phyloP scores from a whole-genome alignment of 1,284 basidiomycete species.

The Trichosporon sp. region DNA sequence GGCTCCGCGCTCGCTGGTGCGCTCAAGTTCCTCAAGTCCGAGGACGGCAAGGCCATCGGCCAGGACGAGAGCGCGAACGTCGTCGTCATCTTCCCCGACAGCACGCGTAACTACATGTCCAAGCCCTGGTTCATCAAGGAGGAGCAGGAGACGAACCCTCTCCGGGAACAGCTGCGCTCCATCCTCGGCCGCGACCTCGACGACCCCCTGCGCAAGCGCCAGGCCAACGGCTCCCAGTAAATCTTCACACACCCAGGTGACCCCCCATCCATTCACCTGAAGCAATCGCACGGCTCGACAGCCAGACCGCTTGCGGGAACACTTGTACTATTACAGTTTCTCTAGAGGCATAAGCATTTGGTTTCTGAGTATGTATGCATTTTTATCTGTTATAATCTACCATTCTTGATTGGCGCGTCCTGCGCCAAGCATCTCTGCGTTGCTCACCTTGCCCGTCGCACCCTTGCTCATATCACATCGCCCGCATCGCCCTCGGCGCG shows the following conservation, averaged over 20 bases:
- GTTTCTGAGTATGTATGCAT: slow-evolving; percentile 20
- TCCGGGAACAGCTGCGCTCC: slow-evolving; percentile 30
- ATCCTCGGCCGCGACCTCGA: slow-evolving; percentile 33
- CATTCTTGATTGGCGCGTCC: not conserved
- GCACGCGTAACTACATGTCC: slow-evolving; percentile 94
- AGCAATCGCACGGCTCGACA: slow-evolving; percentile 20
- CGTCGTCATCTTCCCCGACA: slow-evolving; percentile 85
- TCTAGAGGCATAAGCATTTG: slow-evolving; percentile 21
- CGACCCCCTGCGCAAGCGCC: slow-evolving; percentile 25
- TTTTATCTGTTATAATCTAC: not conserved
- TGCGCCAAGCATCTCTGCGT: not conserved
- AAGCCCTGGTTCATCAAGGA: slow-evolving; percentile 61
- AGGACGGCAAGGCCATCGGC: slow-evolving; percentile 68
- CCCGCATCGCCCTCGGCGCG: no score
- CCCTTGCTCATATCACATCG: not conserved
- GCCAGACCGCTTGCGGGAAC: slow-evolving; percentile 20
- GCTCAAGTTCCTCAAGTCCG: slow-evolving; percentile 71
- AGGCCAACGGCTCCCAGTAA: slow-evolving; percentile 17
- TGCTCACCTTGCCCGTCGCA: not conserved
- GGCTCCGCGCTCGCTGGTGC: slow-evolving; percentile 81
- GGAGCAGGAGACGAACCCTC: slow-evolving; percentile 16
- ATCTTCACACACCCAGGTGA: not conserved
- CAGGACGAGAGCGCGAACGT: slow-evolving; percentile 77
- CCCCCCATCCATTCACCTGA: not conserved
- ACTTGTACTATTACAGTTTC: slow-evolving; percentile 19